A percentile compares a stretch with the other conserved stretches of the same genome.
Conservation (phyloP, 2,329 filamentous ascomycete genomes). For the Cladosporium sp. region DNA sequence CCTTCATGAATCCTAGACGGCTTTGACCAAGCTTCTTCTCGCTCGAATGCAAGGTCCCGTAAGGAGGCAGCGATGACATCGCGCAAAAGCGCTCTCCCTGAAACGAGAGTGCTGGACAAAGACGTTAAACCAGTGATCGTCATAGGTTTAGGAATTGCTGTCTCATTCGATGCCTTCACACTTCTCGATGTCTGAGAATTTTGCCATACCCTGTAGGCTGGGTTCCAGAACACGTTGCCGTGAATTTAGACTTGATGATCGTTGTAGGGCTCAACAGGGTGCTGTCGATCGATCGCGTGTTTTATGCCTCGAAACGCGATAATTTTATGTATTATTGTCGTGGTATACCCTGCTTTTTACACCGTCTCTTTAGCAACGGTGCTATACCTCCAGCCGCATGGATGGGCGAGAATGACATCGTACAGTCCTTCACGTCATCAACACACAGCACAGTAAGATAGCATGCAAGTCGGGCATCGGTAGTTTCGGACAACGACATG, state of each 20-base stretch:
- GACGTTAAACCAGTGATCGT: neutral
- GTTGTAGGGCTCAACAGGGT: neutral
- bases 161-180: neutral
- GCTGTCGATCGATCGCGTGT: neutral
- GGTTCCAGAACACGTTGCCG: neutral
- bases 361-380: neutral
- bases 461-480: neutral
- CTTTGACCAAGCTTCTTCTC: neutral
- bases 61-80: neutral
- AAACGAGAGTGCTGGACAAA: neutral
- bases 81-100: neutral
- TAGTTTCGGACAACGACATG: constrained; percentile 1
- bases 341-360: neutral
- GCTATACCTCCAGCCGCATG: neutral
- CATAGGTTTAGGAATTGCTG: neutral
- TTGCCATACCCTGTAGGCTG: neutral
- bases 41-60: neutral
- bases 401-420: neutral
- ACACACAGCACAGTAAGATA: neutral
- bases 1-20: no score
- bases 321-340: neutral
- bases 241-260: neutral
- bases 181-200: neutral
- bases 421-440: neutral
- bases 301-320: neutral